phyloP scores from a whole-genome alignment of 2,329 filamentous ascomycete species.

The Penicillium capsulatum region DNA sequence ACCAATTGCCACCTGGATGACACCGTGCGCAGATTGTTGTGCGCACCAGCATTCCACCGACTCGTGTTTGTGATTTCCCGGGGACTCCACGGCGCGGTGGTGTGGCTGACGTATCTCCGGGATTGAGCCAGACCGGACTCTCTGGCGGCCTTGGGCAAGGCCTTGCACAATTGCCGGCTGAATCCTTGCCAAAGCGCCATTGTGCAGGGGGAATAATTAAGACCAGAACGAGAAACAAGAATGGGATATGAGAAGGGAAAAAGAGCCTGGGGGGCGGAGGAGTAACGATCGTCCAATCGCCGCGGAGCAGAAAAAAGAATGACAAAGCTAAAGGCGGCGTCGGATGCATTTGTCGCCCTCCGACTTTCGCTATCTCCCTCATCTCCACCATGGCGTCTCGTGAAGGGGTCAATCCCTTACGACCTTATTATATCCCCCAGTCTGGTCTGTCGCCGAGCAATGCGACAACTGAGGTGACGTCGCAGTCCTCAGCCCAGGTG shows the following conservation, averaged over 20 bases:
- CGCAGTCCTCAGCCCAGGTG: conserved; percentile 46
- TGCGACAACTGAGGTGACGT: conserved; percentile 29
- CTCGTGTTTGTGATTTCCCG: conserved; percentile 14
- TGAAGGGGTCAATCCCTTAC: conserved; percentile 56
- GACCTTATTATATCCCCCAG: conserved; percentile 61
- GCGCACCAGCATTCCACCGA: conserved; percentile 9
- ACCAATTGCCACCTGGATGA: conserved; percentile 25
- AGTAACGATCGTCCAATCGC: conserved; percentile 22
- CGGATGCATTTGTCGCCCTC: conserved; percentile 11
- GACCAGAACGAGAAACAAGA: conserved; percentile 17
- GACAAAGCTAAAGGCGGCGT: conserved; percentile 23
- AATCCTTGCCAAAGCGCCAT: conserved; percentile 37
- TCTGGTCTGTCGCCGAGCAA: conserved; percentile 53
- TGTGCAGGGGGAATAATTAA: conserved; percentile 9
- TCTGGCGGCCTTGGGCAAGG: conserved; percentile 55
- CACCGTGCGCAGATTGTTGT: conserved; percentile 11
- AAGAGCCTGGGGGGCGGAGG: conserved; percentile 9
- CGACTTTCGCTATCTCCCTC: conserved; percentile 16
- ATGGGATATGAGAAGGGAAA: conserved; percentile 12
- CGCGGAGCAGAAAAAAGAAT: conserved; percentile 21
- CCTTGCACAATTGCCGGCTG: conserved; percentile 36
- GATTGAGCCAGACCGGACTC: conserved; percentile 40
- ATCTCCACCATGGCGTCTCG: conserved; percentile 43
- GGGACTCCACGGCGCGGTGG: conserved; percentile 18
- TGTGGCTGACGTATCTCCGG: conserved; percentile 27